These are phyloP conservation scores for Hyaloscypha hepaticicola DNA, from an alignment of 495 filamentous ascomycete species.

Conservation along the genomic window DNA sequence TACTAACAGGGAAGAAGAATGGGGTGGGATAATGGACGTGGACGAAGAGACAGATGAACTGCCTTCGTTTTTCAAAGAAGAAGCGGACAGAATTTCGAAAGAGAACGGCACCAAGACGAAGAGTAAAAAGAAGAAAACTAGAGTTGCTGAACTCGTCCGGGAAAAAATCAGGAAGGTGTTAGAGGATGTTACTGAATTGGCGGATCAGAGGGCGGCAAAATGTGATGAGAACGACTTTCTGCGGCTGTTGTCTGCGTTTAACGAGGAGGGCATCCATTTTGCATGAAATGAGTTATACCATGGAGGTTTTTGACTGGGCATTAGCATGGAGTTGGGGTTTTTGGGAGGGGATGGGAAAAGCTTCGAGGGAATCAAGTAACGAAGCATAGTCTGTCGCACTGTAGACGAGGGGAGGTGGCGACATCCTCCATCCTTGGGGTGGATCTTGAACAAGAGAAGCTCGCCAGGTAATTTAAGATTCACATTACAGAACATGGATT, in stretches of 20 bases:
- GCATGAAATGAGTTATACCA: conserved; percentile 47
- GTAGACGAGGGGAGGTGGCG: no score
- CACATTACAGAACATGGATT: no score
- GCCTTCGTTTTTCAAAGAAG: conserved; percentile 76
- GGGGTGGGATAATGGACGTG: conserved; percentile 52
- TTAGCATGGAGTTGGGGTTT: conserved; percentile 29
- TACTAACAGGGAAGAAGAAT: conserved; percentile 49
- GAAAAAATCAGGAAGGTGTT: conserved; percentile 83
- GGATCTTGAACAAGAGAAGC: no score
- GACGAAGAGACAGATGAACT: conserved; percentile 56
- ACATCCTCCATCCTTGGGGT: no score
- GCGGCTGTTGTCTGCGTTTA: conserved; percentile 62
- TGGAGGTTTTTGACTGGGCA: background rate
- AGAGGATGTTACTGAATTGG: conserved; percentile 70
- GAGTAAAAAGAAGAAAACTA: conserved; percentile 65
- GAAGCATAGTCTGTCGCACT: no score
- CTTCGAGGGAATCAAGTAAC: no score
- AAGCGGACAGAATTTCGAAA: conserved; percentile 47
- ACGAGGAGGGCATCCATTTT: conserved; percentile 92
- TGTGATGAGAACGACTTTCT: conserved; percentile 92
- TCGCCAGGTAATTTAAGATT: no score
- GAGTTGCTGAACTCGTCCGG: conserved; percentile 72
- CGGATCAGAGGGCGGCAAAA: conserved; percentile 75
- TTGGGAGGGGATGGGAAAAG: background rate
- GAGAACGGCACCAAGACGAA: conserved; percentile 50